Conservation (phyloP, 2,329 filamentous ascomycete genomes). For the Fusarium palustre region DNA sequence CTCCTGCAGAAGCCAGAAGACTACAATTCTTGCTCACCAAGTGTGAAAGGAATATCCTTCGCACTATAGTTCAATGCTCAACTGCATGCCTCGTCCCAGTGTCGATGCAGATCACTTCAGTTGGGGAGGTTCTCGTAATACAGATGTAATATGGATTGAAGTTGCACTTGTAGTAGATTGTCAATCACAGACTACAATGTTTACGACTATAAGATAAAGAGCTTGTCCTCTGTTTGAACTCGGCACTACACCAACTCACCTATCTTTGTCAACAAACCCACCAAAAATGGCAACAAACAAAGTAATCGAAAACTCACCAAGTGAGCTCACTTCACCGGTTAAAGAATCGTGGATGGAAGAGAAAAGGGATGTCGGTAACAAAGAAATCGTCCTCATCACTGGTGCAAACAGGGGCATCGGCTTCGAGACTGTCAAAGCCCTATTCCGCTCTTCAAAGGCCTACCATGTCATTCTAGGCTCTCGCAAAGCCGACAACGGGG, state of each 20-base stretch:
- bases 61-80: background rate
- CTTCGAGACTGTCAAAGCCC: conserved; percentile 66
- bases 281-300: background rate
- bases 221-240: background rate
- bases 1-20: too few species aligned
- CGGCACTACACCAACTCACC: background rate
- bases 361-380: conserved; percentile 16
- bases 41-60: too few species aligned
- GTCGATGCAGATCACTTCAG: background rate
- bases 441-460: conserved; percentile 59
- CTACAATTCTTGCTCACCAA: background rate
- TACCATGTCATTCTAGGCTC: conserved; percentile 69
- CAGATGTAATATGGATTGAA: background rate
- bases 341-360: background rate
- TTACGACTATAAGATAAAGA: conserved; percentile 7
- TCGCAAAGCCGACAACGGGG: conserved; percentile 63
- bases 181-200: background rate
- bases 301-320: background rate
- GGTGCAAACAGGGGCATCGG: conserved; percentile 73
- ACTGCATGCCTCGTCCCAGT: conserved; percentile 7
- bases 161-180: conserved; percentile 7
- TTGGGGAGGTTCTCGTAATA: background rate
- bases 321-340: background rate
- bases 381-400: conserved; percentile 66
- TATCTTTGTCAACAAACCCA: background rate